A percentile compares a stretch with the other conserved stretches of the same genome.
Evolutionary conservation across 495 filamentous ascomycete genomes (phyloP).

Genomic region (Annulohypoxylon moriforme): DNA sequence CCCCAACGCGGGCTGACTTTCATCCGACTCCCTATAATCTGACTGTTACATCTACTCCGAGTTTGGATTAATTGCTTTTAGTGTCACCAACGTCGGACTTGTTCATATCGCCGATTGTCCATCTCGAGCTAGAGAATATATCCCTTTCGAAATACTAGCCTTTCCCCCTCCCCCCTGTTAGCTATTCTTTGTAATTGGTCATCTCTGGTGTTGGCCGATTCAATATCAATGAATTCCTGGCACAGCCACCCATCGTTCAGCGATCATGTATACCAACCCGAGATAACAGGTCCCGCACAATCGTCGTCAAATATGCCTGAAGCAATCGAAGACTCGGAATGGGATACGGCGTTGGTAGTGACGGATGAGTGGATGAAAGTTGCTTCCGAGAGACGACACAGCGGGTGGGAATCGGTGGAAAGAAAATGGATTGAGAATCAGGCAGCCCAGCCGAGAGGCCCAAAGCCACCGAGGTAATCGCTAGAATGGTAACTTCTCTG

Average conservation of each 20-base stretch:
- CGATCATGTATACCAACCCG: conserved; percentile 5
- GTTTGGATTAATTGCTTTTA: background rate
- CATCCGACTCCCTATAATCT: conserved; percentile 18
- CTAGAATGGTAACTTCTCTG: background rate
- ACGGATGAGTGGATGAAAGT: conserved; percentile 31
- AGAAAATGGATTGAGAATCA: conserved; percentile 34
- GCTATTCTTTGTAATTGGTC: background rate
- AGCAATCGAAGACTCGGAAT: conserved; percentile 28
- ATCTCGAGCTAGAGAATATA: background rate
- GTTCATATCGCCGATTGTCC: conserved; percentile 11
- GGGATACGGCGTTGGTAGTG: conserved; percentile 40
- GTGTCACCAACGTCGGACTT: conserved; percentile 16
- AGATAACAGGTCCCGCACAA: background rate
- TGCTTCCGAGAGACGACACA: conserved; percentile 40
- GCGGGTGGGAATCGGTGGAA: conserved; percentile 47
- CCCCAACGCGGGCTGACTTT: conserved; percentile 34
- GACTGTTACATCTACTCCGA: background rate
- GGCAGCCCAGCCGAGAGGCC: background rate
- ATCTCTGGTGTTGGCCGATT: background rate
- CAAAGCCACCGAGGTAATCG: conserved; percentile 16
- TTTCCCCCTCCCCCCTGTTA: background rate
- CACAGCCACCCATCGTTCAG: background rate
- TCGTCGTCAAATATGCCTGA: background rate
- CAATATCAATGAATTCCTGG: conserved; percentile 11
- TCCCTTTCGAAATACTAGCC: background rate